Evolutionary conservation across 2,329 filamentous ascomycete genomes (phyloP).

Genomic region (Tolypocladium inflatum): DNA sequence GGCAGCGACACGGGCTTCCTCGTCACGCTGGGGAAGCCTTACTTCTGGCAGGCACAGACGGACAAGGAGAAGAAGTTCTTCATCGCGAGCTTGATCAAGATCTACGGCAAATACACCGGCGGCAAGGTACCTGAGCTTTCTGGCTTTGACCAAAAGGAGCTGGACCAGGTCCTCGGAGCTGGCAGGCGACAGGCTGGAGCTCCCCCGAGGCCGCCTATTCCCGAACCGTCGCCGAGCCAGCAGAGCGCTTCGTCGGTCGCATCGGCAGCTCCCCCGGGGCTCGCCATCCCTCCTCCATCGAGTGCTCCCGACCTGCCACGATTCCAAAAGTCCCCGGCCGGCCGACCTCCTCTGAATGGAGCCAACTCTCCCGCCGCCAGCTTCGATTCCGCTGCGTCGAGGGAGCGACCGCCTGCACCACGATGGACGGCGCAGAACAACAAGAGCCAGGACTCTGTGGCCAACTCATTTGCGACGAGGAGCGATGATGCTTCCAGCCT

Average conservation of each 20-base stretch:
- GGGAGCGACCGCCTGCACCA: slow-evolving; percentile 29
- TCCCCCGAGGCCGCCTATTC: slow-evolving; percentile 13
- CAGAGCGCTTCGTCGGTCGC: slow-evolving; percentile 8
- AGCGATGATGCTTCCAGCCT: slow-evolving; percentile 43
- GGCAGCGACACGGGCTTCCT: slow-evolving; percentile 77
- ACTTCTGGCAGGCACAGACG: slow-evolving; percentile 92
- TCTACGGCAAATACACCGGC: slow-evolving; percentile 91
- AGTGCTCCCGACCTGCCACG: slow-evolving; percentile 15
- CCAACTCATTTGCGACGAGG: slow-evolving; percentile 32
- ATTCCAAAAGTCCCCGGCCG: slow-evolving; percentile 16
- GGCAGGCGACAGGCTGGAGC: slow-evolving; percentile 28
- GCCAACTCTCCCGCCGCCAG: slow-evolving; percentile 40
- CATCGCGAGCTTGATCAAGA: slow-evolving; percentile 90
- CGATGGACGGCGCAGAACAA: slow-evolving; percentile 40
- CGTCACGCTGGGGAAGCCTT: slow-evolving; percentile 84
- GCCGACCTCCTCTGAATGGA: slow-evolving; percentile 28
- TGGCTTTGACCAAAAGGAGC: slow-evolving; percentile 74
- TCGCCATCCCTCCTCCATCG: slow-evolving; percentile 6
- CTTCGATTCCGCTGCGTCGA: slow-evolving; percentile 35
- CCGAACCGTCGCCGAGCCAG: slow-evolving; percentile 14
- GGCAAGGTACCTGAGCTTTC: slow-evolving; percentile 69
- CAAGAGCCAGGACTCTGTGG: slow-evolving; percentile 49
- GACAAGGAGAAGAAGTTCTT: slow-evolving; percentile 98
- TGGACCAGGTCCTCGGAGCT: slow-evolving; percentile 62
- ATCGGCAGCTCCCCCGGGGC: slow-evolving; percentile 6